phyloP scores from a whole-genome alignment of 441 rosid genomes.

The Populus hybrid region DNA sequence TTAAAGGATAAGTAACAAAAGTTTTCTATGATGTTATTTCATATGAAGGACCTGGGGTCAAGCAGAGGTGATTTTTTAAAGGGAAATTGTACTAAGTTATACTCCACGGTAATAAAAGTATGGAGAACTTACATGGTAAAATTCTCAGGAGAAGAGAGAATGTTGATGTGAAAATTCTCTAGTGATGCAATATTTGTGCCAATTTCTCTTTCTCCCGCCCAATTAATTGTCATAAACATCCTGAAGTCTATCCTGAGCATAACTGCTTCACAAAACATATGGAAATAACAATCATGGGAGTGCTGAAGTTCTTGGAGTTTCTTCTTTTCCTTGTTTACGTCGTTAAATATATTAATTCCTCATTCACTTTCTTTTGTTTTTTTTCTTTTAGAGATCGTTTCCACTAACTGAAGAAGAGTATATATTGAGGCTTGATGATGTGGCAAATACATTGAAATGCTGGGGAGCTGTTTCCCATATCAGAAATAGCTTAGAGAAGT shows the following conservation, averaged over 20 bases:
- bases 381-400: constrained; percentile 63
- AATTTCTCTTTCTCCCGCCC: neutral
- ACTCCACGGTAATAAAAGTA: neutral
- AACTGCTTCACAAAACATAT: neutral
- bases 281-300: neutral
- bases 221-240: neutral
- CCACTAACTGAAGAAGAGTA: constrained; percentile 95
- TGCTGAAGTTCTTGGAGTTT: neutral
- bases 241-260: neutral
- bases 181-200: neutral
- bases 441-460: constrained; percentile 82
- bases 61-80: neutral
- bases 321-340: neutral
- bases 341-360: neutral
- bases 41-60: neutral
- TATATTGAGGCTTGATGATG: constrained; percentile 84
- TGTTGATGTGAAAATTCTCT: neutral
- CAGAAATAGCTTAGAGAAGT: constrained; percentile 75
- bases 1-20: too few species aligned
- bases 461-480: constrained; percentile 98
- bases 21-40: neutral
- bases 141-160: neutral
- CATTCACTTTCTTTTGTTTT: neutral
- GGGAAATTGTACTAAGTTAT: neutral
- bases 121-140: neutral